Percentiles rank a stretch among this genome's conserved stretches.
Evolutionary conservation across 148 eudicot species (phyloP).

Genomic region (Rhododendron ovatum): DNA sequence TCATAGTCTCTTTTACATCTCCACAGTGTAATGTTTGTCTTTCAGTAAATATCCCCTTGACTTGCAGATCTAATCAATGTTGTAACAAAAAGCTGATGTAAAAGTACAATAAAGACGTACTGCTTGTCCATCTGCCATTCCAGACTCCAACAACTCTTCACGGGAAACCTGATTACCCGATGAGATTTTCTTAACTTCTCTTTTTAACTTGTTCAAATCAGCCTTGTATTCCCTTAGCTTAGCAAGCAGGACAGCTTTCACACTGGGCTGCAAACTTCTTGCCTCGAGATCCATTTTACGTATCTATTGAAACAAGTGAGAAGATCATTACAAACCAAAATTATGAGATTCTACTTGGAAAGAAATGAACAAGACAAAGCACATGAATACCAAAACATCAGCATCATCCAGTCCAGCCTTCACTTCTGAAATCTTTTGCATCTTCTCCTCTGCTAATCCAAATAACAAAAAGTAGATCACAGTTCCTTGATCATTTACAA

Average conservation of each 20-base stretch:
- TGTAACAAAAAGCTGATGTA: not conserved
- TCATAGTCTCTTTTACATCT: not conserved
- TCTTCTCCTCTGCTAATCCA: constrained; percentile 45
- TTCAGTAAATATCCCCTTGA: not conserved
- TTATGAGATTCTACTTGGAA: not conserved
- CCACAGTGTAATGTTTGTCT: not conserved
- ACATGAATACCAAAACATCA: constrained; percentile 38
- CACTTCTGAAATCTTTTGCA: constrained; percentile 48
- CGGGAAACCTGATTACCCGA: constrained; percentile 35
- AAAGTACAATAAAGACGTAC: constrained; percentile 20
- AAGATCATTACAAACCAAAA: not conserved
- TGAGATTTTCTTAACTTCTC: constrained; percentile 32
- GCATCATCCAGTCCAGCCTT: constrained; percentile 50
- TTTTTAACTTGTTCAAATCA: constrained; percentile 59
- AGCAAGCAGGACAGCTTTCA: constrained; percentile 55
- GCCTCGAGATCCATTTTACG: constrained; percentile 70
- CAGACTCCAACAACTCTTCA: constrained; percentile 60
- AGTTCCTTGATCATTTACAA: not conserved
- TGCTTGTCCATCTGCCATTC: constrained; percentile 45
- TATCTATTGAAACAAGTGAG: constrained; percentile 29
- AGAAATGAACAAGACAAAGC: not conserved
- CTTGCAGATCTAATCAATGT: not conserved
- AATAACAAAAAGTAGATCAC: not conserved
- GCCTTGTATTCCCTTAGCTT: constrained; percentile 59
- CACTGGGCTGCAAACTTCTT: constrained; percentile 53